Base-by-base conservation (phyloP, 305 asterid genomes). In the Rubia tinctorum region DNA sequence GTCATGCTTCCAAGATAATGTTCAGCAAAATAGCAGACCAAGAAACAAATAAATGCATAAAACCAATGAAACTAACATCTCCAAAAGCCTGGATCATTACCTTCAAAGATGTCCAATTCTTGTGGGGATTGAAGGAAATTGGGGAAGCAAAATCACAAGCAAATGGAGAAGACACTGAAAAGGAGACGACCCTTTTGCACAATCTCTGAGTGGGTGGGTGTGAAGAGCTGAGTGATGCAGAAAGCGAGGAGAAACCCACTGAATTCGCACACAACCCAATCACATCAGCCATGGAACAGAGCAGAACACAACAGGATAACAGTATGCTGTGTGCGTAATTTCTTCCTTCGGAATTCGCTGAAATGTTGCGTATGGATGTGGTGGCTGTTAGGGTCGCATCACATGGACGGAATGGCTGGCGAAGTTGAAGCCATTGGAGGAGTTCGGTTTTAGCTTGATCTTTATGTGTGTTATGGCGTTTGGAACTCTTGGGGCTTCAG, bases 261-360 rank as follows among this genome's bases (percentile, higher is more conserved):
- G 90, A 89, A 78, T 82, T 86, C 71, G 76, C 75, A 69, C 82
- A 84, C 17, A 91, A 70, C 65, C 84, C 75, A 70, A 86, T 71
- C 73, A 77, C 87, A 83, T 86, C 96, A 68, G 89, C 98, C 97
- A 88, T 91, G 71, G 71, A 81, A 62, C 56, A 65, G 61, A 58
- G 23, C 14, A 56, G 23, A 23, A 8, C 56, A 30, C 18, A 40
- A 13, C 22, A 27, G 13, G 69, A 27, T 30, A 67, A 14, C n/a
- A 25, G 47, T 60, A 17, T 51, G 58, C 58, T 51, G 0, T 42
- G 13, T 17, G n/a, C 25, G 22, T 49, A 14, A 40, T 37, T 27
- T 45, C 42, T 18, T 40, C 73, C n/a, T 47, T 49, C 20, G 43
- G 68, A 30, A 53, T 39, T 13, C 45, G 51, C 37, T 62, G 40